These are phyloP conservation scores for Piper longum DNA, from an alignment of 164 flowering plant genomes.

Conservation along the genomic window DNA sequence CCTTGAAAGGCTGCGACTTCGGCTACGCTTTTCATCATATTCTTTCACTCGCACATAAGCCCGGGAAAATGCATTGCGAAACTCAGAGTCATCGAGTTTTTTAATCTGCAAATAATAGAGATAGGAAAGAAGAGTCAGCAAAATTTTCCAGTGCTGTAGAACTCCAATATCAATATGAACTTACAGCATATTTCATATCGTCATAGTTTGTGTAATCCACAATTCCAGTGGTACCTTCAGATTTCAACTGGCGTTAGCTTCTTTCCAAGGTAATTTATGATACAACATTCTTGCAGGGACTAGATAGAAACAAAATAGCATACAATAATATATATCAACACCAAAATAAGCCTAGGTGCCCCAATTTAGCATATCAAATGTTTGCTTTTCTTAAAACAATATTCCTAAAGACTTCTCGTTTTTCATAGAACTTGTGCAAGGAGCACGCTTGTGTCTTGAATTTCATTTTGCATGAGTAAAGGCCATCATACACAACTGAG, in stretches of 20 bases:
- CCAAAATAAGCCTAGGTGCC: not conserved
- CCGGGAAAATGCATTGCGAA: constrained; percentile 72
- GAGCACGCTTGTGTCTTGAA: too few relatives aligned
- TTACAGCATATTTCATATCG: constrained; percentile 90
- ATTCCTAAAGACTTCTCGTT: too few relatives aligned
- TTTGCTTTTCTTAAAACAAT: too few relatives aligned
- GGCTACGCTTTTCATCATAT: constrained; percentile 53
- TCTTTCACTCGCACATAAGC: constrained; percentile 72
- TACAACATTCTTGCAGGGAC: not conserved
- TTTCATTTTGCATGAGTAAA: too few relatives aligned
- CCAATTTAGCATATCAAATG: too few relatives aligned
- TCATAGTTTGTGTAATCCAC: constrained; percentile 89
- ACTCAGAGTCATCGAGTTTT: constrained; percentile 85
- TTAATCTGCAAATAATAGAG: constrained; percentile 29
- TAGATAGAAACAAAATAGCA: not conserved
- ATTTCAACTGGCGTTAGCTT: not conserved
- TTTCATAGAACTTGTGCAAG: too few relatives aligned
- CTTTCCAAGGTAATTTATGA: not conserved
- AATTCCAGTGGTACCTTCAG: constrained; percentile 62
- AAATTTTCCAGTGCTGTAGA: not conserved
- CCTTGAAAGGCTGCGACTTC: constrained; percentile 45
- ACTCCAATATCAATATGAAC: constrained; percentile 9
- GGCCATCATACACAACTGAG: not conserved
- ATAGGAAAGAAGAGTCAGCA: not conserved
- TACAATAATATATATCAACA: not conserved